These are phyloP conservation scores for Trichomonas tenax DNA, from an alignment of 208 protist genomes.

Conservation along the genomic window DNA sequence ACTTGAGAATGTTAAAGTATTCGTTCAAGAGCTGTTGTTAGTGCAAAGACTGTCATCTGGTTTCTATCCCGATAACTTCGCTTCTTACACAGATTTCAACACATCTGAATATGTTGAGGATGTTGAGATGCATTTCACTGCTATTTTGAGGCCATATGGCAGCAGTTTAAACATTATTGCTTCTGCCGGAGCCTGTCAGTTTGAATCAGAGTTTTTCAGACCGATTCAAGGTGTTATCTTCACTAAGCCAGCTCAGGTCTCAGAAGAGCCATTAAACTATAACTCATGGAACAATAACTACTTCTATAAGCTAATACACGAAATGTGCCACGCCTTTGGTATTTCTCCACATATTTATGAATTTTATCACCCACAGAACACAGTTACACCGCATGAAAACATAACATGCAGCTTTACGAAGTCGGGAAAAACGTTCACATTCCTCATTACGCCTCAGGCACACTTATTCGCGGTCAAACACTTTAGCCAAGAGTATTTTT, in stretches of 20 bases:
- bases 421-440: not conserved
- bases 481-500: not conserved
- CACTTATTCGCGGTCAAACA: not conserved
- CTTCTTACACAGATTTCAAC: not conserved
- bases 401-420: not conserved
- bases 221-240: not conserved
- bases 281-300: not conserved
- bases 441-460: not conserved
- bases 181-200: not conserved
- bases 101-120: not conserved
- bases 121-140: not conserved
- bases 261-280: not conserved
- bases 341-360: not conserved
- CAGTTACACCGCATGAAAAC: not conserved
- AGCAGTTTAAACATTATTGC: not conserved
- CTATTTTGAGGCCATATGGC: not conserved
- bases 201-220: not conserved
- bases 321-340: not conserved
- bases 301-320: not conserved
- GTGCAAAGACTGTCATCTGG: not conserved
- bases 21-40: not conserved
- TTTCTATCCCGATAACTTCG: not conserved
- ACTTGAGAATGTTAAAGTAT: not conserved
- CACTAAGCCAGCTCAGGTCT: not conserved
- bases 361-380: not conserved